phyloP scores from a whole-genome alignment of 1,284 basidiomycete genomes.

The Trametes sp. region DNA sequence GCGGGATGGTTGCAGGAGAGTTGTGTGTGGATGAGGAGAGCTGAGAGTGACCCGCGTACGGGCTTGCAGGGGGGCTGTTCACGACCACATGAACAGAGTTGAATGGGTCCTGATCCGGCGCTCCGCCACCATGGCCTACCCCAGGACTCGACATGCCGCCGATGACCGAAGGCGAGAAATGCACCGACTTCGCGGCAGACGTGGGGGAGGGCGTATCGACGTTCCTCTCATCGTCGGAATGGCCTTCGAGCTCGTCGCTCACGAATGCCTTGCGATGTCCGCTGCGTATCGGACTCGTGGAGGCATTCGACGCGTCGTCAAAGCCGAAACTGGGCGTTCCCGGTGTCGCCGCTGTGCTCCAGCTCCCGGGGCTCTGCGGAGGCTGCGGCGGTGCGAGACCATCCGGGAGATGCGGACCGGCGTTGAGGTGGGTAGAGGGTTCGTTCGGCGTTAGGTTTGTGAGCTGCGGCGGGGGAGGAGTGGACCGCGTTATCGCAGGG shows the following conservation, averaged over 20 bases:
- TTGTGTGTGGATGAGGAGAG: constrained; percentile 23
- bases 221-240: constrained; percentile 25
- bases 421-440: constrained; percentile 12
- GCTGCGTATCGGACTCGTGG: constrained; percentile 7
- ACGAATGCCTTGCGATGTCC: constrained; percentile 28
- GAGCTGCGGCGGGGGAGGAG: constrained; percentile 33
- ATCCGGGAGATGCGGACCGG: constrained; percentile 22
- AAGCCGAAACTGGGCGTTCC: constrained; percentile 43
- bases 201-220: constrained; percentile 27
- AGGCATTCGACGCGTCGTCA: constrained; percentile 13
- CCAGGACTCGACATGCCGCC: constrained; percentile 39
- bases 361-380: constrained; percentile 56
- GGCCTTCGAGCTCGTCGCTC: constrained; percentile 40
- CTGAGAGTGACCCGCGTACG: not conserved
- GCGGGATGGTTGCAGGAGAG: constrained; percentile 18
- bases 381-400: constrained; percentile 27
- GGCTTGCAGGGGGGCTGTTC: constrained; percentile 26
- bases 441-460: constrained; percentile 23
- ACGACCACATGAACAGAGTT: constrained; percentile 12
- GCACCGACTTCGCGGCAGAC: constrained; percentile 49
- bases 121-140: constrained; percentile 18
- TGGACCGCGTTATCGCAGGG: constrained; percentile 30
- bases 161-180: constrained; percentile 54
- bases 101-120: constrained; percentile 25
- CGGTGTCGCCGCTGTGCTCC: constrained; percentile 72